Evolutionary conservation across 2,329 filamentous ascomycete genomes (phyloP).

Genomic region (Aspergillus sojae): DNA sequence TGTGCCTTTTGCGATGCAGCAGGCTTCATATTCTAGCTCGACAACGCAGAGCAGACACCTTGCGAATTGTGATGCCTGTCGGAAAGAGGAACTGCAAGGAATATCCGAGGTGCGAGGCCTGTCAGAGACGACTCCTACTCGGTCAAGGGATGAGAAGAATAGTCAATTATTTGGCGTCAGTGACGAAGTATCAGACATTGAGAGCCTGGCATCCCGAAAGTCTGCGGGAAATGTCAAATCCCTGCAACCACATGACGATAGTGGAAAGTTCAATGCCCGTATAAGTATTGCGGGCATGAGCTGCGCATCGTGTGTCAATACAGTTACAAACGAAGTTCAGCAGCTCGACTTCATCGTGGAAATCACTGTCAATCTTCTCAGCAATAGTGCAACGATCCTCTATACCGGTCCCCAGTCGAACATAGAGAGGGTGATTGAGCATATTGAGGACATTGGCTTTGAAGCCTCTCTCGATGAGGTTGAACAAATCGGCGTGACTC

Average conservation of each 20-base stretch:
- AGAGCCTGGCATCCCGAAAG: slow-evolving; percentile 5
- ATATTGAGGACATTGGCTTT: slow-evolving; percentile 54
- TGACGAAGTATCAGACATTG: neutral
- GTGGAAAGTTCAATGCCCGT: slow-evolving; percentile 29
- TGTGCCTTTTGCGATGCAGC: slow-evolving; percentile 24
- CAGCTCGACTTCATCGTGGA: slow-evolving; percentile 62
- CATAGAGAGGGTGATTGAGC: slow-evolving; percentile 49
- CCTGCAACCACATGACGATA: neutral
- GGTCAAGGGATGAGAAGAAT: neutral
- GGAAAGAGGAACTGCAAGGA: slow-evolving; percentile 40
- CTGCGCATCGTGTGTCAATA: slow-evolving; percentile 68
- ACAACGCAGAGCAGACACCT: slow-evolving; percentile 39
- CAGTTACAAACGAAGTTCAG: slow-evolving; percentile 62
- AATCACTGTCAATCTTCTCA: slow-evolving; percentile 65
- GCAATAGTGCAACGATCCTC: slow-evolving; percentile 66
- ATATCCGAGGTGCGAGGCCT: slow-evolving; percentile 18
- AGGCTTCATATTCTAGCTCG: slow-evolving; percentile 22
- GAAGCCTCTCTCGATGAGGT: slow-evolving; percentile 48
- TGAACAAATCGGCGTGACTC: slow-evolving; percentile 11
- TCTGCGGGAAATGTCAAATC: neutral
- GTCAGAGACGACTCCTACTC: slow-evolving; percentile 7
- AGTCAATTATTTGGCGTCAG: neutral
- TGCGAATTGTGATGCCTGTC: slow-evolving; percentile 55
- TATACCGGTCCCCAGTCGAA: slow-evolving; percentile 54
- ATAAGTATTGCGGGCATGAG: slow-evolving; percentile 71